A percentile compares a stretch with the other conserved stretches of the same genome.
phyloP scores from a whole-genome alignment of 2,329 filamentous ascomycete genomes.

The Xylaria digitata region DNA sequence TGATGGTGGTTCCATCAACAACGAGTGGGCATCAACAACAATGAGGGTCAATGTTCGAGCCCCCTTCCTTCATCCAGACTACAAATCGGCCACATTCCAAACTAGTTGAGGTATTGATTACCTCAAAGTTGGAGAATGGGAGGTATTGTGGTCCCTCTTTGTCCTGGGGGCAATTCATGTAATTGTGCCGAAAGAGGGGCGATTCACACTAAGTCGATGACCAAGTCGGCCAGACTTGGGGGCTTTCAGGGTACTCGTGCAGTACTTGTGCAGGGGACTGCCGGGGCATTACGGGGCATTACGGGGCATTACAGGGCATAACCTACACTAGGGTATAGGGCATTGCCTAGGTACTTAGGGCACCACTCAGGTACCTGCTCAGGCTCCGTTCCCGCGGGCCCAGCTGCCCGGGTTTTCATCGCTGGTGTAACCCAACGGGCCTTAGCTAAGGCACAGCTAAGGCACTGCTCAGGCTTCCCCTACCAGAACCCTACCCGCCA shows the following conservation, averaged over 20 bases:
- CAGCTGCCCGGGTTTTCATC: conserved; percentile 40
- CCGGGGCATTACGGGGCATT: too few relatives aligned
- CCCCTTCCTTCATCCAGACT: conserved; percentile 1
- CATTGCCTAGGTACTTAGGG: not conserved
- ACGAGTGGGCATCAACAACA: not conserved
- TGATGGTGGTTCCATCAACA: not conserved
- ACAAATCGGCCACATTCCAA: conserved; percentile 5
- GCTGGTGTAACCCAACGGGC: conserved; percentile 27
- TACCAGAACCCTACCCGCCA: conserved; percentile 18
- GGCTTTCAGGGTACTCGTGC: not conserved
- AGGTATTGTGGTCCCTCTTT: conserved; percentile 1
- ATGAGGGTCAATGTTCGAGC: conserved; percentile 3
- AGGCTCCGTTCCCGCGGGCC: conserved; percentile 29
- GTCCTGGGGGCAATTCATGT: conserved; percentile 4
- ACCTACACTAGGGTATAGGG: too few relatives aligned
- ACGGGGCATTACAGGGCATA: too few relatives aligned
- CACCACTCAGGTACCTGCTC: not conserved
- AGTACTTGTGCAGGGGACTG: too few relatives aligned
- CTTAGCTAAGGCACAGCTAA: not conserved
- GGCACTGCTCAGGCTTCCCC: not conserved
- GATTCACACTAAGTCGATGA: not conserved
- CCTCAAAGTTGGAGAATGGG: conserved; percentile 11
- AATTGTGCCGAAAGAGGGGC: conserved; percentile 5
- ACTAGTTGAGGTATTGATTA: conserved; percentile 13
- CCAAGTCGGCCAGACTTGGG: conserved; percentile 3